Conservation (phyloP, 495 filamentous ascomycete species). For the Geopyxis carbonaria region DNA sequence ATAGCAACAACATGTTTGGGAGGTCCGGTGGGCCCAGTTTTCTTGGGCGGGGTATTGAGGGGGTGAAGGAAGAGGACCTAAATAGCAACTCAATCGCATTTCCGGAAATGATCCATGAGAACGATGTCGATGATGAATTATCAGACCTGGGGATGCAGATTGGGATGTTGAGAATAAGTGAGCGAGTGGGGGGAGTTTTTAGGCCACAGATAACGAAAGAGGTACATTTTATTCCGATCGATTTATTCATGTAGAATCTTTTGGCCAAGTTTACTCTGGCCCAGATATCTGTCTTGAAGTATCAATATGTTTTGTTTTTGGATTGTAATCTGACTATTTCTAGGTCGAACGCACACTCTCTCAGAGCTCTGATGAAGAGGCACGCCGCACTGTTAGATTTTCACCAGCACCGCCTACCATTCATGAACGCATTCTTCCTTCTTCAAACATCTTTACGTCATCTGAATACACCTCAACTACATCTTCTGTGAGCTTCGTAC, state of each 20-base stretch:
- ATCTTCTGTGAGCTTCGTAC: constrained; percentile 26
- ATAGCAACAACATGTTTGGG: no score
- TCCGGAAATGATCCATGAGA: constrained; percentile 46
- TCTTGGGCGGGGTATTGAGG: not conserved
- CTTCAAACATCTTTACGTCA: not conserved
- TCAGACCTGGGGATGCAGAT: constrained; percentile 53
- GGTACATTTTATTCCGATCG: no score
- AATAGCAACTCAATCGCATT: constrained; percentile 39
- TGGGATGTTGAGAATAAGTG: constrained; percentile 54
- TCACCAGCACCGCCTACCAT: not conserved
- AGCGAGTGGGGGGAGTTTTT: constrained; percentile 46
- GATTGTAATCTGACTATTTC: no score
- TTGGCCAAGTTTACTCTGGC: no score
- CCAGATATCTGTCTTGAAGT: no score
- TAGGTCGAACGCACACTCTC: no score
- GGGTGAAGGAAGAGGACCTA: constrained; percentile 21
- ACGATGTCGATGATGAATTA: constrained; percentile 45
- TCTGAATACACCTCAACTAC: not conserved
- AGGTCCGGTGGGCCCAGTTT: not conserved
- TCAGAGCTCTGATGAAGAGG: no score
- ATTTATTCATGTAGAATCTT: no score
- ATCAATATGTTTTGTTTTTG: no score
- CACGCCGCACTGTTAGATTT: not conserved
- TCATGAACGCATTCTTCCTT: not conserved
- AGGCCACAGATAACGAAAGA: constrained; percentile 42